Evolutionary conservation across 768 basidiomycete species (phyloP).

Genomic region (Dendrothele bispora): DNA sequence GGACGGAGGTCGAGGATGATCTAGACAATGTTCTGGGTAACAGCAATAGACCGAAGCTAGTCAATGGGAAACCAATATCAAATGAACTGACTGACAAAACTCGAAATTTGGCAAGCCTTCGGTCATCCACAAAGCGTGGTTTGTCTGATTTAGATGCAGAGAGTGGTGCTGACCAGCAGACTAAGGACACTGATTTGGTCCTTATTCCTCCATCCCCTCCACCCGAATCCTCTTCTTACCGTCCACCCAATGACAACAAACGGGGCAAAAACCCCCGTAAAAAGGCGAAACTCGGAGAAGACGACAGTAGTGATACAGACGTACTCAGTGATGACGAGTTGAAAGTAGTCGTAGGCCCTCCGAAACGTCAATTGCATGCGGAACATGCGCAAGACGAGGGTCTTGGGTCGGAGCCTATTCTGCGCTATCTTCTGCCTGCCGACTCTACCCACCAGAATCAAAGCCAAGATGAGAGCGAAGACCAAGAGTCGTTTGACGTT

Average conservation of each 20-base stretch:
- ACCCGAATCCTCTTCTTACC: conserved; percentile 27
- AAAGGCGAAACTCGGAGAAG: conserved; percentile 19
- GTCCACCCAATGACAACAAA: conserved; percentile 10
- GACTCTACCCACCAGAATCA: conserved; percentile 18
- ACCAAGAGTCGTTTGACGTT: conserved; percentile 46
- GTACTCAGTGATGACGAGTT: conserved; percentile 29
- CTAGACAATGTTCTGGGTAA: conserved; percentile 6
- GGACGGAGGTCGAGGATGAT: conserved; percentile 3
- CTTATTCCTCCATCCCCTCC: conserved; percentile 76
- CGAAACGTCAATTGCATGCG: background rate
- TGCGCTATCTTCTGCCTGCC: conserved; percentile 28
- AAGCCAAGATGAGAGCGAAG: conserved; percentile 15
- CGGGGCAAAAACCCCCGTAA: conserved; percentile 31
- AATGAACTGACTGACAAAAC: background rate
- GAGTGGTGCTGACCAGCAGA: conserved; percentile 14
- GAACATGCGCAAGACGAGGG: conserved; percentile 24
- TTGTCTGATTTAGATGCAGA: conserved; percentile 34
- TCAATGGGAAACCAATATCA: background rate
- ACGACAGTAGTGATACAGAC: conserved; percentile 27
- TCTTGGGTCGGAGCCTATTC: conserved; percentile 29
- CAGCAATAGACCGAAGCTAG: no score
- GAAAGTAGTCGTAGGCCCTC: conserved; percentile 30
- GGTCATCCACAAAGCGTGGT: conserved; percentile 43
- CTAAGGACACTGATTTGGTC: conserved; percentile 21
- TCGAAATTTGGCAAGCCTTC: conserved; percentile 12